Evolutionary conservation across 2,329 filamentous ascomycete species (phyloP).

Genomic region (Aspergillus chevalieri): DNA sequence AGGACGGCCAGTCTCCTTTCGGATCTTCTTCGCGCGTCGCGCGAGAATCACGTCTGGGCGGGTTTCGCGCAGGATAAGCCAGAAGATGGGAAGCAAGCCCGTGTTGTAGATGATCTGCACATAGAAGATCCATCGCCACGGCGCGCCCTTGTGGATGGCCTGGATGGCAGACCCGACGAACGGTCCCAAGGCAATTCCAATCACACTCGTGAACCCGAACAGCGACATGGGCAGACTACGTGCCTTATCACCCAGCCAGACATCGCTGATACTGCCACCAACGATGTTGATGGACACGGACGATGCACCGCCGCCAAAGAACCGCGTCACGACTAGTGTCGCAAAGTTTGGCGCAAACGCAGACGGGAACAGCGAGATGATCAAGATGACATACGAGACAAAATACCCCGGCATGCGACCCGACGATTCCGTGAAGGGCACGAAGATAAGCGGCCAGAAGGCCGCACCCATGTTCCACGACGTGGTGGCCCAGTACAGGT

Average conservation of each 20-base stretch:
- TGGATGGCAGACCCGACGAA: constrained; percentile 39
- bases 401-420: constrained; percentile 42
- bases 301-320: constrained; percentile 40
- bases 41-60: constrained; percentile 38
- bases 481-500: constrained; percentile 28
- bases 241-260: constrained; percentile 32
- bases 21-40: constrained; percentile 34
- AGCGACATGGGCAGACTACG: constrained; percentile 40
- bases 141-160: constrained; percentile 24
- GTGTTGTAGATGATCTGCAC: constrained; percentile 42
- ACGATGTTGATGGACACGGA: constrained; percentile 40
- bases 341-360: constrained; percentile 42
- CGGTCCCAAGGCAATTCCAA: constrained; percentile 41
- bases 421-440: constrained; percentile 36
- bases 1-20: constrained; percentile 27
- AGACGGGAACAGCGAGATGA: constrained; percentile 38
- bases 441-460: constrained; percentile 32
- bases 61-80: constrained; percentile 37
- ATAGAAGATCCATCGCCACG: constrained; percentile 44
- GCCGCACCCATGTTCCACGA: constrained; percentile 36
- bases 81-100: constrained; percentile 36
- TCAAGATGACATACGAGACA: constrained; percentile 36
- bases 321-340: constrained; percentile 39
- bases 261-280: constrained; percentile 29
- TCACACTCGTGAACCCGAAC: constrained; percentile 39